phyloP scores from a whole-genome alignment of 1,139 yeast genomes.

The Nadsonia commutata region DNA sequence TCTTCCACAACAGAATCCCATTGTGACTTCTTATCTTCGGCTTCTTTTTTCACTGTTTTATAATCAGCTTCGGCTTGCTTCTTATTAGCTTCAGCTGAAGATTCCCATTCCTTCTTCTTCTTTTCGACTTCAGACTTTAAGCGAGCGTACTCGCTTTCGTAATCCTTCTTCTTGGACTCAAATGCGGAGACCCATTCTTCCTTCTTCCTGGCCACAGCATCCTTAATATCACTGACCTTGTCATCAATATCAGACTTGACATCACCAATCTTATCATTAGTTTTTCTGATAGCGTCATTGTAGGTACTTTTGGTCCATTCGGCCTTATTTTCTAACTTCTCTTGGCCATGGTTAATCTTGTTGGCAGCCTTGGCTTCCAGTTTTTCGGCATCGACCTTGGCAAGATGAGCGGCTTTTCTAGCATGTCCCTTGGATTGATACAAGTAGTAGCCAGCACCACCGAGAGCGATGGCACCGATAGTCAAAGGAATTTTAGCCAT shows the following conservation, averaged over 20 bases:
- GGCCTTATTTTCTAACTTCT: not conserved
- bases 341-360: not conserved
- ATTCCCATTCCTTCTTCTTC: not conserved
- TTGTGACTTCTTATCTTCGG: not conserved
- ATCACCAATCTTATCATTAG: not conserved
- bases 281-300: not conserved
- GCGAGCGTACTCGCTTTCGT: conserved; percentile 1
- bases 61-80: not conserved
- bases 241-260: not conserved
- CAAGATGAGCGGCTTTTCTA: not conserved
- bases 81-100: not conserved
- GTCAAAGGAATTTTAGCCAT: not conserved
- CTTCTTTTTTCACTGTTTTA: not conserved
- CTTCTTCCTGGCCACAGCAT: not conserved
- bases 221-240: not conserved
- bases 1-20: not conserved
- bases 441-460: not conserved
- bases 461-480: conserved; percentile 12
- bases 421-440: not conserved
- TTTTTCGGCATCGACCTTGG: not conserved
- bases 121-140: not conserved
- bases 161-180: conserved; percentile 4
- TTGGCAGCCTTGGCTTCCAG: not conserved
- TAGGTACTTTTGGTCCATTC: not conserved
- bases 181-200: not conserved